These are phyloP conservation scores for Fusarium ramigenum DNA, from an alignment of 2,329 filamentous ascomycete species.

Conservation along the genomic window DNA sequence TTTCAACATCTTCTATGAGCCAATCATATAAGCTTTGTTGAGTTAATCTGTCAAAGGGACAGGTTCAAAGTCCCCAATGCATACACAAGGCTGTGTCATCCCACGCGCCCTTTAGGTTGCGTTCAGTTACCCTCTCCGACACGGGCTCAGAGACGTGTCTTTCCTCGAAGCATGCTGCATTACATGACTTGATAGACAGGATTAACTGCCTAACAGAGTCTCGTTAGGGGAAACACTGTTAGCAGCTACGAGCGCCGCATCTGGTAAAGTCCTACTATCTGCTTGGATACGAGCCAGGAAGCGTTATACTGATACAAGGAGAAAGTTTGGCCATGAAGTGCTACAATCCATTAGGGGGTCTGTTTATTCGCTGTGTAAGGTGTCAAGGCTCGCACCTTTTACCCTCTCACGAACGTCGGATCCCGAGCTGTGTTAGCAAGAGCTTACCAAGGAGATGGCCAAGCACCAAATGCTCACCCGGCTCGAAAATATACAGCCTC, in stretches of 20 bases:
- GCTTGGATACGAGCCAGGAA: background rate
- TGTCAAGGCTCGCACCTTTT: background rate
- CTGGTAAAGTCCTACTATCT: background rate
- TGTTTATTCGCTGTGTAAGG: background rate
- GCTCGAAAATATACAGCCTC: background rate
- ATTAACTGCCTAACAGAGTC: background rate
- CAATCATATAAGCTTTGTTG: background rate
- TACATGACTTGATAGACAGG: background rate
- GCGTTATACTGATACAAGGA: background rate
- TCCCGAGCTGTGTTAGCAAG: constrained; percentile 1
- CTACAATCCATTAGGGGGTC: background rate
- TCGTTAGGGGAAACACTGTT: background rate
- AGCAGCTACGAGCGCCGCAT: background rate
- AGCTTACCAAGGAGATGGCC: background rate
- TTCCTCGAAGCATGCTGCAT: background rate
- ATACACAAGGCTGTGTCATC: background rate
- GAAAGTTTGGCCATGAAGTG: background rate
- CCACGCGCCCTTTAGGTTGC: background rate
- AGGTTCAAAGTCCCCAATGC: background rate
- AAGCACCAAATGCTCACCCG: background rate
- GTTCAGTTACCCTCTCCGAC: background rate
- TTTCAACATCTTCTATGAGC: background rate
- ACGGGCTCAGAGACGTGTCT: background rate
- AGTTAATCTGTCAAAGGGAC: background rate
- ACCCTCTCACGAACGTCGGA: constrained; percentile 1